These are phyloP conservation scores for Seiridium cupressi DNA, from an alignment of 2,329 filamentous ascomycete genomes.

Conservation along the genomic window DNA sequence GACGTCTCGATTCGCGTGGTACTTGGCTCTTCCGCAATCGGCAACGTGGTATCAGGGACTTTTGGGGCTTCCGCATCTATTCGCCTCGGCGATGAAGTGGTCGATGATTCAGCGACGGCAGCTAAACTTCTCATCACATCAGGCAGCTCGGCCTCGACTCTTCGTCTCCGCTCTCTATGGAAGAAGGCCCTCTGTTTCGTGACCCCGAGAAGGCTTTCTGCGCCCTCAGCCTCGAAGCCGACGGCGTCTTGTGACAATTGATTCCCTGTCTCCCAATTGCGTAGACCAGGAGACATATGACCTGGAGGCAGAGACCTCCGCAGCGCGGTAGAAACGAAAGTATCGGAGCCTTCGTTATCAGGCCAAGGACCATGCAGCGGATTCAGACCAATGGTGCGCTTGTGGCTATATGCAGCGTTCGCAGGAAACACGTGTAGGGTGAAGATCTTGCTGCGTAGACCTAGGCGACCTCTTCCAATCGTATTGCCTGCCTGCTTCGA, in stretches of 20 bases:
- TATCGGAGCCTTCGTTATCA: slow-evolving; percentile 15
- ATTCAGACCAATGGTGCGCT: slow-evolving; percentile 18
- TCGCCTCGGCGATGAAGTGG: not conserved
- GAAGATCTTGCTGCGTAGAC: slow-evolving; percentile 19
- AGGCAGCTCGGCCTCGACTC: slow-evolving; percentile 3
- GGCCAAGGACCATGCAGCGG: slow-evolving; percentile 29
- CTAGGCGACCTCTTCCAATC: not conserved
- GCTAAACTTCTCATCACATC: slow-evolving; percentile 9
- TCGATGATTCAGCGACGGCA: not conserved
- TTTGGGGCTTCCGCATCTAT: not conserved
- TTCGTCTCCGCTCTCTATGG: not conserved
- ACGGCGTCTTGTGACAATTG: slow-evolving; percentile 21
- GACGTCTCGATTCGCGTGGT: too few relatives aligned
- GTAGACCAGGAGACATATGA: slow-evolving; percentile 23
- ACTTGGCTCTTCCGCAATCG: too few relatives aligned
- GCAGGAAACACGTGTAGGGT: slow-evolving; percentile 26
- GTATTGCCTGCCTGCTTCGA: not conserved
- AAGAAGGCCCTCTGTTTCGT: not conserved
- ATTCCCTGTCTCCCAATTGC: slow-evolving; percentile 30
- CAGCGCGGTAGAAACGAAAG: slow-evolving; percentile 25
- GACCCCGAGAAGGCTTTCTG: slow-evolving; percentile 10
- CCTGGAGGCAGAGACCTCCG: slow-evolving; percentile 20
- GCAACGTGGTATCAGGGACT: not conserved
- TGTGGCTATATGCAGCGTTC: slow-evolving; percentile 23
- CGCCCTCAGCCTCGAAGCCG: slow-evolving; percentile 18